These are phyloP conservation scores for Ceratocystis papillata DNA, from an alignment of 2,329 filamentous ascomycete genomes.

Conservation along the genomic window DNA sequence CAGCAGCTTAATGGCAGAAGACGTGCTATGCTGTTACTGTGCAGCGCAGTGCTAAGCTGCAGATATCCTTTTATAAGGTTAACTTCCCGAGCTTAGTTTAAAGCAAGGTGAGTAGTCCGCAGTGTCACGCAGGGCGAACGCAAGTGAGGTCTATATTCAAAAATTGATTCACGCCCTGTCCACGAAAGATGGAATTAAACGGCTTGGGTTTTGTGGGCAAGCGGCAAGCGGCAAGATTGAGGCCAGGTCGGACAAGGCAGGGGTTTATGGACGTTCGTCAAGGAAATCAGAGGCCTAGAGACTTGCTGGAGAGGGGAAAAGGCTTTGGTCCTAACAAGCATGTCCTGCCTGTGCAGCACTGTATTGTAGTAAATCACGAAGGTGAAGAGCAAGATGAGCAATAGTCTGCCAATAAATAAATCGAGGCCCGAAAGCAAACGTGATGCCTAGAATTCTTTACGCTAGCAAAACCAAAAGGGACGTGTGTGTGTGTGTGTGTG, in stretches of 20 bases:
- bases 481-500: not conserved
- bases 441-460: not conserved
- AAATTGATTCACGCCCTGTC: no score
- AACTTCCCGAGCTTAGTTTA: no score
- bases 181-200: no score
- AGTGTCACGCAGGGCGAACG: no score
- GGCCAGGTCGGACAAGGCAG: conserved; percentile 9
- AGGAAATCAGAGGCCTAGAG: not conserved
- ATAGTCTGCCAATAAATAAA: not conserved
- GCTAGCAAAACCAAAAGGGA: not conserved
- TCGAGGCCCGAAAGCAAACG: not conserved
- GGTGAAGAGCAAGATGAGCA: not conserved
- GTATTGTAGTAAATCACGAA: not conserved
- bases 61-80: no score
- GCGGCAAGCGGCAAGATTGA: not conserved
- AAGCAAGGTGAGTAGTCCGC: no score
- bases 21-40: not conserved
- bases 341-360: no score
- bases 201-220: not conserved
- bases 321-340: no score
- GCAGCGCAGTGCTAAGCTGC: no score
- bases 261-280: not conserved
- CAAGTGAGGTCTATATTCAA: no score
- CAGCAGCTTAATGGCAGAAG: not conserved
- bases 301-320: no score